Percentiles rank a stretch among this genome's conserved stretches.
Conservation (phyloP, 768 basidiomycete genomes). For the Omphalotus guepiniiformis region DNA sequence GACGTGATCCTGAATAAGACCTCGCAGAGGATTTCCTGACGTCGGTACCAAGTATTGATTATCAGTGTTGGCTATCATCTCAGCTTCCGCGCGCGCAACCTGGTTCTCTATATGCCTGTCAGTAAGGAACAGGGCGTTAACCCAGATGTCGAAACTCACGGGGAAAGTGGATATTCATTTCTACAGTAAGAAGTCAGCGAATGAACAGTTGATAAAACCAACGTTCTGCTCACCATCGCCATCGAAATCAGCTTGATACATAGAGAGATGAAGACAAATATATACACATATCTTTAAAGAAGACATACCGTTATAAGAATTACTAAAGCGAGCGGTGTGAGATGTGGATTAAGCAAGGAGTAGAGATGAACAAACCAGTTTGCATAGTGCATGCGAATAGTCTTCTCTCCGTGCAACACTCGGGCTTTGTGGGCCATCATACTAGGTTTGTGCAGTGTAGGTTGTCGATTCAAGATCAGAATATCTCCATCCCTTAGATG, state of each 20-base stretch:
- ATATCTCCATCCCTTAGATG: slow-evolving; percentile 95
- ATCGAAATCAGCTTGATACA: slow-evolving; percentile 74
- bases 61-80: slow-evolving; percentile 94
- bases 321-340: slow-evolving; percentile 46
- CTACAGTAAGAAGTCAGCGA: slow-evolving; percentile 36
- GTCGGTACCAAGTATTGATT: slow-evolving; percentile 99
- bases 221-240: slow-evolving; percentile 62
- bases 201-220: background rate
- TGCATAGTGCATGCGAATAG: slow-evolving; percentile 99
- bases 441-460: slow-evolving; percentile 96
- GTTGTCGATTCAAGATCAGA: slow-evolving; percentile 94
- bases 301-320: slow-evolving; percentile 88
- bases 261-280: slow-evolving; percentile 5
- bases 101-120: slow-evolving; percentile 67
- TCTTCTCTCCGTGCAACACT: slow-evolving; percentile 93
- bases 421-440: slow-evolving; percentile 99
- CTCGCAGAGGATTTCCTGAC: slow-evolving; percentile 95
- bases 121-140: background rate
- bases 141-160: slow-evolving; percentile 46
- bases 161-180: slow-evolving; percentile 99
- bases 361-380: slow-evolving; percentile 69
- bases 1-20: slow-evolving; percentile 97
- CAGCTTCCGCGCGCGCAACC: slow-evolving; percentile 90
- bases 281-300: slow-evolving; percentile 2
- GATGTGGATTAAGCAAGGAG: background rate